Conservation (phyloP, 106 monocot genomes). For the Triglochin maritima region DNA sequence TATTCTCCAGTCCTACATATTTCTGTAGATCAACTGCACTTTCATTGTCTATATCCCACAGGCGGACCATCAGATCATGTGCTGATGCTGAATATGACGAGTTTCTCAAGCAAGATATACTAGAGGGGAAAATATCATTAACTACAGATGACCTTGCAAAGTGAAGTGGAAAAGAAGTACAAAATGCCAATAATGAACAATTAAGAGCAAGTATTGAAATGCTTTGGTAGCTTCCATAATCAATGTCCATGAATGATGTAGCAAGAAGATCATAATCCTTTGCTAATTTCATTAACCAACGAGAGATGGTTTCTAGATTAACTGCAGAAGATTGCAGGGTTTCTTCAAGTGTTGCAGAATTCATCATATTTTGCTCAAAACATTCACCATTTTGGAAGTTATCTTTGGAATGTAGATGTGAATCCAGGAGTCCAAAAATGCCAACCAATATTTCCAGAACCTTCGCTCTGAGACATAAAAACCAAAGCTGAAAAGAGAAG, state of each 20-base stretch:
- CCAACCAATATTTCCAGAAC: slow-evolving; percentile 43
- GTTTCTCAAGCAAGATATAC: not conserved
- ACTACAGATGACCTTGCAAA: slow-evolving; percentile 15
- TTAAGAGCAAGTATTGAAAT: slow-evolving; percentile 49
- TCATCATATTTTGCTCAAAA: not conserved
- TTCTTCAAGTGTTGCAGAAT: not conserved
- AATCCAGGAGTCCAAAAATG: slow-evolving; percentile 29
- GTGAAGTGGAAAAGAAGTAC: slow-evolving; percentile 32
- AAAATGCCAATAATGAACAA: slow-evolving; percentile 84
- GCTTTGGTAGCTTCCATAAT: slow-evolving; percentile 32
- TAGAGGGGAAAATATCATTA: slow-evolving; percentile 1
- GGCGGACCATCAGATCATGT: slow-evolving; percentile 43
- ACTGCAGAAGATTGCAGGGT: slow-evolving; percentile 11
- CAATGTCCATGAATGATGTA: slow-evolving; percentile 66
- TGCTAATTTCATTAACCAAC: slow-evolving; percentile 33
- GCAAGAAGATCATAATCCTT: slow-evolving; percentile 77
- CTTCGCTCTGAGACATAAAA: slow-evolving; percentile 55
- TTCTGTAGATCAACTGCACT: slow-evolving; percentile 22
- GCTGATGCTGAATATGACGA: slow-evolving; percentile 13
- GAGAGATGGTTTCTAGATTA: slow-evolving; percentile 25
- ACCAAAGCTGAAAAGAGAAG: slow-evolving; percentile 76
- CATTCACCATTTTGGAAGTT: not conserved
- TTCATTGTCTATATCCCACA: slow-evolving; percentile 32
- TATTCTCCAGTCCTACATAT: slow-evolving; percentile 14
- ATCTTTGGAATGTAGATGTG: slow-evolving; percentile 3